Conservation (phyloP, 768 basidiomycete species). For the Mycena olivaceomarginata region DNA sequence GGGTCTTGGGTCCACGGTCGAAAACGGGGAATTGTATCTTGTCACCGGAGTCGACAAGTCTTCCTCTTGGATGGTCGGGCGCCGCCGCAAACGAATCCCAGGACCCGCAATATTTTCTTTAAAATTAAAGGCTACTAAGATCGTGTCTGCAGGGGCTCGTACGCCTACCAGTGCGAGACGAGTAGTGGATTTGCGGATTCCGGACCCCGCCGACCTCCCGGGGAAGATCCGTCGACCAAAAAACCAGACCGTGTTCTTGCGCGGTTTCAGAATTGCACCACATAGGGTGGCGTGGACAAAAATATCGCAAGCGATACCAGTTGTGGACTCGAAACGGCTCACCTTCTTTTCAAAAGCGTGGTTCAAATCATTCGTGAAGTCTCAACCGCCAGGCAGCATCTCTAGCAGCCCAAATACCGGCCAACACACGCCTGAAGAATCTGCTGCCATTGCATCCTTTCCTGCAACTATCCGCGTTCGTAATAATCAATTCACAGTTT, state of each 20-base stretch:
- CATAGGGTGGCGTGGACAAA: neutral
- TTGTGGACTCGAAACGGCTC: neutral
- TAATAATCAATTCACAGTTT: too few species aligned
- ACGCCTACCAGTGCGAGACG: neutral
- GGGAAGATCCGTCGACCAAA: neutral
- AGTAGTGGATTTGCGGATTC: neutral
- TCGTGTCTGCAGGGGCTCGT: neutral
- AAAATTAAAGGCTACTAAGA: neutral
- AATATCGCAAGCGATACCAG: neutral
- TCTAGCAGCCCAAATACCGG: neutral
- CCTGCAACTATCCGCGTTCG: neutral
- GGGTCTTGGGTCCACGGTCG: neutral
- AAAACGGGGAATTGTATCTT: conserved; percentile 11
- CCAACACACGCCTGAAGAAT: neutral
- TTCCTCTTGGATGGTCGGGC: neutral
- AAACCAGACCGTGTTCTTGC: conserved; percentile 6
- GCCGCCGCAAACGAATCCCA: neutral
- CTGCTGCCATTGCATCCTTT: neutral
- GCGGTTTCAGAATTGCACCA: neutral
- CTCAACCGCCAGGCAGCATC: neutral
- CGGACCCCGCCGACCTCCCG: neutral
- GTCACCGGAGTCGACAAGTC: conserved; percentile 8
- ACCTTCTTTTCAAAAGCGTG: neutral
- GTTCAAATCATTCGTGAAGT: neutral
- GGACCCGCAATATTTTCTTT: neutral